Evolutionary conservation across 2,329 filamentous ascomycete species (phyloP).

Genomic region (Colletotrichum falcatum): DNA sequence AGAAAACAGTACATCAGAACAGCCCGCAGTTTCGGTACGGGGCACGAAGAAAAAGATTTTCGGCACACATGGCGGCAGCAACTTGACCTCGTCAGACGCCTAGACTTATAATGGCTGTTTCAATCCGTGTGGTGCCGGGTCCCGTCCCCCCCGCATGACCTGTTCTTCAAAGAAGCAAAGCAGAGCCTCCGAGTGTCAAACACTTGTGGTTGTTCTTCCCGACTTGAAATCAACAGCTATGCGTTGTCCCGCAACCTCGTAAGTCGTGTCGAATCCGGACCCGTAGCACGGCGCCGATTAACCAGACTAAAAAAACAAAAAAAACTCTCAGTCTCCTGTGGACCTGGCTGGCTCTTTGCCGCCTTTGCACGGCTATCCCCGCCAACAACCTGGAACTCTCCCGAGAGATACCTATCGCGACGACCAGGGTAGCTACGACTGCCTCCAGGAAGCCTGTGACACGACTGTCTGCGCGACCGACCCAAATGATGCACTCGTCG

Average conservation of each 20-base stretch:
- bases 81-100: accelerated
- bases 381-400: not conserved
- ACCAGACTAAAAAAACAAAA: too few species aligned
- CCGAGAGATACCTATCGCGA: conserved; percentile 4
- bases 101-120: not conserved
- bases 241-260: not conserved
- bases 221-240: not conserved
- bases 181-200: too few species aligned
- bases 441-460: conserved; percentile 25
- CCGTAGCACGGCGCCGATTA: accelerated
- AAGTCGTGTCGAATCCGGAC: not conserved
- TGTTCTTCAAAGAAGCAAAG: not conserved
- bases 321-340: not conserved
- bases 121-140: not conserved
- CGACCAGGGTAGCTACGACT: conserved; percentile 14
- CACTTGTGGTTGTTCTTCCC: too few species aligned
- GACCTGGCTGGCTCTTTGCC: conserved; percentile 4
- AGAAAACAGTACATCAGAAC: accelerated
- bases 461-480: conserved; percentile 9
- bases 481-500: not conserved
- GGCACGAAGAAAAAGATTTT: not conserved
- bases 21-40: accelerated
- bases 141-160: not conserved
- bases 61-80: not conserved
- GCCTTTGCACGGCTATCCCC: conserved; percentile 5